These are phyloP conservation scores for Eucalyptus shirleyi DNA, from an alignment of 345 rosid species.

Conservation along the genomic window DNA sequence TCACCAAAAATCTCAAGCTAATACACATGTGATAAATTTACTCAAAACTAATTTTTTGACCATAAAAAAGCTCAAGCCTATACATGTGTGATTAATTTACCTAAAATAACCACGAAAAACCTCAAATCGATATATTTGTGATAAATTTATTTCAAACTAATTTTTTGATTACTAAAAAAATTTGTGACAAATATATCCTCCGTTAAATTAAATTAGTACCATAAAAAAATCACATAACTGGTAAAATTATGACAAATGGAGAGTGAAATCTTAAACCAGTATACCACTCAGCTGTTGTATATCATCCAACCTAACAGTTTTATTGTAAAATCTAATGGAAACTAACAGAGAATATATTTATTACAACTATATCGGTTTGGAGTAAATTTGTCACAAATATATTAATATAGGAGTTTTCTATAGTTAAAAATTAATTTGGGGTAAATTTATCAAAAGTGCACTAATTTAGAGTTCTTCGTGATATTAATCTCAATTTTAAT, in stretches of 20 bases:
- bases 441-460: too few species aligned
- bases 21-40: fast-evolving
- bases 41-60: fast-evolving
- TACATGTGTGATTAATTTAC: too few species aligned
- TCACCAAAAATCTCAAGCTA: fast-evolving
- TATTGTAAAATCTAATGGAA: fast-evolving
- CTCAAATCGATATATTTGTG: too few species aligned
- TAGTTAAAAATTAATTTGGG: fast-evolving
- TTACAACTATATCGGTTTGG: fast-evolving
- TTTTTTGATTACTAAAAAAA: fast-evolving
- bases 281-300: fast-evolving
- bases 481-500: not conserved
- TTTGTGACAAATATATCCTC: fast-evolving
- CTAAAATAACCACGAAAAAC: fast-evolving
- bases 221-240: fast-evolving
- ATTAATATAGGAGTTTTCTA: fast-evolving
- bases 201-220: fast-evolving
- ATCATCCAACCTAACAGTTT: fast-evolving
- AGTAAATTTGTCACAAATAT: too few species aligned
- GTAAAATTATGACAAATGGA: fast-evolving
- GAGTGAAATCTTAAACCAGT: fast-evolving
- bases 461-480: too few species aligned
- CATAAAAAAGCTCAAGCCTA: too few species aligned
- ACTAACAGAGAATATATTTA: fast-evolving
- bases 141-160: too few species aligned